Evolutionary conservation across 805 yeast genomes (phyloP).

Genomic region (Candida ficus): DNA sequence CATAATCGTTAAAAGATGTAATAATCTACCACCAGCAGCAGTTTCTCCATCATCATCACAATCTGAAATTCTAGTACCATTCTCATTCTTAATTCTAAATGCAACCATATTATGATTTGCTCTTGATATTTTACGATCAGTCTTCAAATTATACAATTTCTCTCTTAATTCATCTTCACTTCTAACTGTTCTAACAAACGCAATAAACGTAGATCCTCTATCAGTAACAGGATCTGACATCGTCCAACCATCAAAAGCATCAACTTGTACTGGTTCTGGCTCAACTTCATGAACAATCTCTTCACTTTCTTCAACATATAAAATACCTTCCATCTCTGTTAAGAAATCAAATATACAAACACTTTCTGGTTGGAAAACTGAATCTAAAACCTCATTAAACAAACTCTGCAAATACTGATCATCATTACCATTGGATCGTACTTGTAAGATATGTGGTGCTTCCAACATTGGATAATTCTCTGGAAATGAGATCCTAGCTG

Average conservation of each 20-base stretch:
- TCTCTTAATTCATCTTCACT: constrained; percentile 64
- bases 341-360: constrained; percentile 81
- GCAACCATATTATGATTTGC: constrained; percentile 84
- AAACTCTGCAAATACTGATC: constrained; percentile 42
- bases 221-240: constrained; percentile 75
- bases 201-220: constrained; percentile 82
- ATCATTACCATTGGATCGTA: constrained; percentile 32
- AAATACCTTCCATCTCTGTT: constrained; percentile 55
- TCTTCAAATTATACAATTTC: constrained; percentile 44
- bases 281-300: constrained; percentile 1
- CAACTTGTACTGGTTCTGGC: constrained; percentile 18
- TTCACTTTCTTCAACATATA: constrained; percentile 30
- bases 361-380: constrained; percentile 50
- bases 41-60: constrained; percentile 97
- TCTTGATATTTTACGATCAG: constrained; percentile 60
- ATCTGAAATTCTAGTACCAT: constrained; percentile 64
- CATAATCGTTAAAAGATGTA: constrained; percentile 69
- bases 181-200: constrained; percentile 57
- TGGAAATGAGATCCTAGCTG: constrained; percentile 70
- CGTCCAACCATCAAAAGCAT: constrained; percentile 69
- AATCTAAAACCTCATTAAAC: constrained; percentile 47
- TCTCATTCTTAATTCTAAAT: constrained; percentile 59
- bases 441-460: constrained; percentile 60
- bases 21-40: constrained; percentile 87
- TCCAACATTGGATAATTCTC: constrained; percentile 56